Conservation (phyloP, 441 rosid genomes). For the Arabidopsis hybrid region DNA sequence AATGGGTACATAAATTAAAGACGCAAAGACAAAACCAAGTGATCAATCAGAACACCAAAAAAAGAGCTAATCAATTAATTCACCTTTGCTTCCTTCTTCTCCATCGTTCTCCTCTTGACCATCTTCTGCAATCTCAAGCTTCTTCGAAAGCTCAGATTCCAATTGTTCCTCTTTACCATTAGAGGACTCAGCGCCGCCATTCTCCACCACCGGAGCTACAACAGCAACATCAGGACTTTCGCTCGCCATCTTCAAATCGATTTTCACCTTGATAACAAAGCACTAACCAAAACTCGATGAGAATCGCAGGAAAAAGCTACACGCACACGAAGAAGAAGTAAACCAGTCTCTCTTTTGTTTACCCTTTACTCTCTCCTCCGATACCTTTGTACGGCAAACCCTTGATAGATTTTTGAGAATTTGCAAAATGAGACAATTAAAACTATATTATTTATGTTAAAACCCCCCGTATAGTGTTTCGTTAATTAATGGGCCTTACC, state of each 20-base stretch:
- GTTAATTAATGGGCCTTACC: neutral
- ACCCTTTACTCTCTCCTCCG: slow-evolving; percentile 15
- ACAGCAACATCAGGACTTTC: slow-evolving; percentile 46
- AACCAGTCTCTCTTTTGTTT: slow-evolving; percentile 5
- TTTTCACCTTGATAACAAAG: slow-evolving; percentile 18
- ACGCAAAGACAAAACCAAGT: neutral
- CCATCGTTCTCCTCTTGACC: slow-evolving; percentile 46
- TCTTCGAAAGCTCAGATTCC: slow-evolving; percentile 43
- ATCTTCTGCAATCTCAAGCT: slow-evolving; percentile 51
- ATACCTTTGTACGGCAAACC: slow-evolving; percentile 1
- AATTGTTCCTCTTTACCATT: slow-evolving; percentile 34
- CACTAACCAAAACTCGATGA: neutral
- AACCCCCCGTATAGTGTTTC: neutral
- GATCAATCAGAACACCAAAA: slow-evolving; percentile 12
- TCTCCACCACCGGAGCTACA: slow-evolving; percentile 49
- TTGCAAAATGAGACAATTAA: slow-evolving; percentile 6
- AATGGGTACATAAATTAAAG: no score
- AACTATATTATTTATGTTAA: neutral
- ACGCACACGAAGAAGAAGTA: neutral
- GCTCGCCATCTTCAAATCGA: slow-evolving; percentile 54
- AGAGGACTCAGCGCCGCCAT: slow-evolving; percentile 49
- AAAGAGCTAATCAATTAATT: neutral
- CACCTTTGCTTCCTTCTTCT: slow-evolving; percentile 72
- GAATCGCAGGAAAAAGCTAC: slow-evolving; percentile 15
- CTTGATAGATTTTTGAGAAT: neutral